phyloP scores from a whole-genome alignment of 768 basidiomycete genomes.

The Boletus tomentosulus region DNA sequence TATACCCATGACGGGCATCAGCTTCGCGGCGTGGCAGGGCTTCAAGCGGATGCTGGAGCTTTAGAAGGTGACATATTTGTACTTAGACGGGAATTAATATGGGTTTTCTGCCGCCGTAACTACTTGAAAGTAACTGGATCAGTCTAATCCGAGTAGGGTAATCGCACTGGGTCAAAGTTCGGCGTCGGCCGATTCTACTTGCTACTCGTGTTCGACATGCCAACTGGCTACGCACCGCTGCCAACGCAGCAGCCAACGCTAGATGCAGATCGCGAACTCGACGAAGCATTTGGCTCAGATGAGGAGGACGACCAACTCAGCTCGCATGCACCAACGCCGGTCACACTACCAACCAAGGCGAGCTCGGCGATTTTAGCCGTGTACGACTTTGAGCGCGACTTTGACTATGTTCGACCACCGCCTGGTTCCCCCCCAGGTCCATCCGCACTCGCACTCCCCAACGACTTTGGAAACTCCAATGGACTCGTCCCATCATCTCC shows the following conservation, averaged over 20 bases:
- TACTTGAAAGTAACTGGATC: too few relatives aligned
- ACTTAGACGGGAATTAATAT: too few relatives aligned
- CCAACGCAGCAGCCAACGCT: slow-evolving; percentile 45
- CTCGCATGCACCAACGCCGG: slow-evolving; percentile 31
- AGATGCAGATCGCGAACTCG: slow-evolving; percentile 56
- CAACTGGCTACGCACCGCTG: slow-evolving; percentile 50
- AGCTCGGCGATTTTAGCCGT: slow-evolving; percentile 22
- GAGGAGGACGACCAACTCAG: slow-evolving; percentile 36
- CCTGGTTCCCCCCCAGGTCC: slow-evolving; percentile 74
- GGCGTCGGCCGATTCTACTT: background rate
- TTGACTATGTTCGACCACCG: slow-evolving; percentile 64
- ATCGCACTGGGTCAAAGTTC: too few relatives aligned
- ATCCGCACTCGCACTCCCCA: slow-evolving; percentile 54
- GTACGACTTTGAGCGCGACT: slow-evolving; percentile 81
- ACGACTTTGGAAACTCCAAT: slow-evolving; percentile 71
- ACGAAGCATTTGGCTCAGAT: slow-evolving; percentile 71
- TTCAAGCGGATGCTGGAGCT: slow-evolving; percentile 28
- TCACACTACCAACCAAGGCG: slow-evolving; percentile 18
- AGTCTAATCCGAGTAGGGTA: too few relatives aligned
- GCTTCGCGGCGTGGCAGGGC: slow-evolving; percentile 84
- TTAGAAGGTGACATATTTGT: slow-evolving; percentile 8
- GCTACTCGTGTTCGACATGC: slow-evolving; percentile 30
- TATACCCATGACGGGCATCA: slow-evolving; percentile 93
- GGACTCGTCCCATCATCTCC: slow-evolving; percentile 55
- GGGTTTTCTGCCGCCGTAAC: too few relatives aligned